phyloP scores from a whole-genome alignment of 2,329 filamentous ascomycete species.

The Pestalotiopsis sp. region DNA sequence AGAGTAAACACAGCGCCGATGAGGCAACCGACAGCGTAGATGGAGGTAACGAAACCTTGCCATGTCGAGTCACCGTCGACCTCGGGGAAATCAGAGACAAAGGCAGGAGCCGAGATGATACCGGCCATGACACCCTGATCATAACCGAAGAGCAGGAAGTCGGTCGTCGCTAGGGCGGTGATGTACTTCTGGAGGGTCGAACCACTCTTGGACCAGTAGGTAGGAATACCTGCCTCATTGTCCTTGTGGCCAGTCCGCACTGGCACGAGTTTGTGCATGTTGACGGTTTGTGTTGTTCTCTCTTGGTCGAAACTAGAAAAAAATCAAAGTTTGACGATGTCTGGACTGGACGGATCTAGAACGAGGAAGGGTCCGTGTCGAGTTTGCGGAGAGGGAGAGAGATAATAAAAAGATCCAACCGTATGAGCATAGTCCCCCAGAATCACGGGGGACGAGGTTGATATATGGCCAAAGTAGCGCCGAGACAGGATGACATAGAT shows the following conservation, averaged over 20 bases:
- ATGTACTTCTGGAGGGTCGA: constrained; percentile 28
- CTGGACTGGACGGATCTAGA: not conserved
- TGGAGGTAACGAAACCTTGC: constrained; percentile 41
- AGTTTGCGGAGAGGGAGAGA: constrained; percentile 8
- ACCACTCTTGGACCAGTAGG: constrained; percentile 34
- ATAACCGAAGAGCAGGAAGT: constrained; percentile 32
- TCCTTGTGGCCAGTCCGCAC: constrained; percentile 24
- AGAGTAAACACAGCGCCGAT: constrained; percentile 42
- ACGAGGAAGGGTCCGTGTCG: not conserved
- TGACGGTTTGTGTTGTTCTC: not conserved
- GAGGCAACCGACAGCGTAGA: constrained; percentile 46
- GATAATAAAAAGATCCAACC: not conserved
- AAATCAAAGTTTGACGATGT: no score
- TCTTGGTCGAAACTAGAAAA: not conserved
- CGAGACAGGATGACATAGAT: constrained; percentile 1
- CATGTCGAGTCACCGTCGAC: constrained; percentile 32
- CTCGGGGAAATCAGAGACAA: constrained; percentile 32
- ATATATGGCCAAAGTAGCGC: constrained; percentile 11
- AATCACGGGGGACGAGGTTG: not conserved
- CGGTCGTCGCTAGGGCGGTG: constrained; percentile 28
- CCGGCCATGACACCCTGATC: constrained; percentile 37
- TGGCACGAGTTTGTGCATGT: constrained; percentile 9
- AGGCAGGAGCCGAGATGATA: constrained; percentile 30
- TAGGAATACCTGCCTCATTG: constrained; percentile 30
- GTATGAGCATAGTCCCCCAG: not conserved